Percentiles rank a stretch among this genome's conserved stretches.
phyloP scores from a whole-genome alignment of 2,329 filamentous ascomycete species.

The Cordyceps fumosorosea region DNA sequence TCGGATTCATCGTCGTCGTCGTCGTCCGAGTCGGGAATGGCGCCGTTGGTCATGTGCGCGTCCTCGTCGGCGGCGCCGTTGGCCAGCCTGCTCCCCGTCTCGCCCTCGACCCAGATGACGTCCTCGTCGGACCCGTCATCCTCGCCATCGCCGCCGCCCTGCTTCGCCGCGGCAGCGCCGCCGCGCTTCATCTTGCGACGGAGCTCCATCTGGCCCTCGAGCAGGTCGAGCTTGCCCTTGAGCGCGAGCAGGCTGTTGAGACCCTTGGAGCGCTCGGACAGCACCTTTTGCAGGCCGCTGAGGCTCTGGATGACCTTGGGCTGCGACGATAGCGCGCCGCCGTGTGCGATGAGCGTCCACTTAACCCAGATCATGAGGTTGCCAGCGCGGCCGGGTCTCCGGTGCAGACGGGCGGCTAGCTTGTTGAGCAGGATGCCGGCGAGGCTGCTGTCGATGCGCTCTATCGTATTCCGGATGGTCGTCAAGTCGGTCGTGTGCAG shows the following conservation, averaged over 20 bases:
- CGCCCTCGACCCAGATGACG: slow-evolving; percentile 82
- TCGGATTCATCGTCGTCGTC: slow-evolving; percentile 40
- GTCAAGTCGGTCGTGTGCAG: slow-evolving; percentile 70
- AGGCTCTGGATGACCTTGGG: slow-evolving; percentile 76
- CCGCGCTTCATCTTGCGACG: slow-evolving; percentile 59
- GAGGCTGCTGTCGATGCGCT: slow-evolving; percentile 78
- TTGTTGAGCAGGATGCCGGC: slow-evolving; percentile 74
- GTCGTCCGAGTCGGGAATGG: slow-evolving; percentile 54
- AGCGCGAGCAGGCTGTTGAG: slow-evolving; percentile 76
- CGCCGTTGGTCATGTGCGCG: slow-evolving; percentile 47
- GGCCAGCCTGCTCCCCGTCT: slow-evolving; percentile 47
- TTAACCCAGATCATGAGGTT: slow-evolving; percentile 93
- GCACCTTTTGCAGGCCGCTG: slow-evolving; percentile 72
- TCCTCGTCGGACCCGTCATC: slow-evolving; percentile 56
- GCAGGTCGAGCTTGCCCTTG: slow-evolving; percentile 92
- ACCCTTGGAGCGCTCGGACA: slow-evolving; percentile 78
- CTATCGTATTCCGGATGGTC: slow-evolving; percentile 82
- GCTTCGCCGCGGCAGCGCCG: slow-evolving; percentile 27
- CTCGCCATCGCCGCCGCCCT: slow-evolving; percentile 44
- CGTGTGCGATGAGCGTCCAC: slow-evolving; percentile 88
- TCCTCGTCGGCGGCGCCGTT: slow-evolving; percentile 24
- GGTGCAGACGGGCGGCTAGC: slow-evolving; percentile 79
- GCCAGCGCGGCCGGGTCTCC: slow-evolving; percentile 80
- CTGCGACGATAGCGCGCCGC: slow-evolving; percentile 81
- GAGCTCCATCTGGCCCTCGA: slow-evolving; percentile 82